phyloP scores from a whole-genome alignment of 129 eudicot species.

The Centaurea solstitialis region DNA sequence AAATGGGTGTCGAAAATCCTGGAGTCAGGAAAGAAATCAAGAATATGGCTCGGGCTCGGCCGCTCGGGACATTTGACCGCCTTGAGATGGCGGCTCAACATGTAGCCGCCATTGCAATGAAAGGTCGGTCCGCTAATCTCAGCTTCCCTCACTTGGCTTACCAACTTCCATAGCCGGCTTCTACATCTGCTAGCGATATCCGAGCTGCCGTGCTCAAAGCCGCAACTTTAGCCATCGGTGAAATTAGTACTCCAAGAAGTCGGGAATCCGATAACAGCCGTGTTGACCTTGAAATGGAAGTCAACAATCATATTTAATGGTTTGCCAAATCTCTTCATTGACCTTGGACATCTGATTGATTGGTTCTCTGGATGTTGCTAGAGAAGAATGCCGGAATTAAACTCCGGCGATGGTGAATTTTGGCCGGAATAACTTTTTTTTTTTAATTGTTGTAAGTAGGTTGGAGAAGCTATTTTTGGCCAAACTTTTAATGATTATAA shows the following conservation, averaged over 20 bases:
- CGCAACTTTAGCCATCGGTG: constrained; percentile 5
- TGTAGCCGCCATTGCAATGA: constrained; percentile 30
- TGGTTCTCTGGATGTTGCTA: background rate
- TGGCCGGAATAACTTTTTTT: constrained; percentile 26
- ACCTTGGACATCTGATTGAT: background rate
- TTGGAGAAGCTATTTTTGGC: too few relatives aligned
- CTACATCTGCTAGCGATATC: constrained; percentile 31
- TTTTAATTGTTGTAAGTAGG: background rate
- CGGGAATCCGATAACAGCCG: too few relatives aligned
- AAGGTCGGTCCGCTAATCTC: constrained; percentile 24
- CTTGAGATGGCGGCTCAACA: constrained; percentile 48
- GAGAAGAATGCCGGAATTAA: background rate
- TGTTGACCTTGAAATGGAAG: too few relatives aligned
- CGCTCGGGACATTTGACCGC: constrained; percentile 31
- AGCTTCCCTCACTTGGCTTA: too few relatives aligned
- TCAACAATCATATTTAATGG: constrained; percentile 11
- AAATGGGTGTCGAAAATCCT: constrained; percentile 47
- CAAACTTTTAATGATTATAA: too few relatives aligned
- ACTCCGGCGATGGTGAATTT: background rate
- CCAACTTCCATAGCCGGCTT: constrained; percentile 16
- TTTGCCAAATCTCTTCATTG: constrained; percentile 27
- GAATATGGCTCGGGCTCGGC: constrained; percentile 54
- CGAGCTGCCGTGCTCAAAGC: constrained; percentile 27
- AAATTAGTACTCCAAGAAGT: background rate
- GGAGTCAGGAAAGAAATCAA: constrained; percentile 42